Evolutionary conservation across 1,139 yeast genomes (phyloP), one percentile per base, ranked within the genome.

Genomic region (Blastobotrys raffinosifermentans): DNA sequence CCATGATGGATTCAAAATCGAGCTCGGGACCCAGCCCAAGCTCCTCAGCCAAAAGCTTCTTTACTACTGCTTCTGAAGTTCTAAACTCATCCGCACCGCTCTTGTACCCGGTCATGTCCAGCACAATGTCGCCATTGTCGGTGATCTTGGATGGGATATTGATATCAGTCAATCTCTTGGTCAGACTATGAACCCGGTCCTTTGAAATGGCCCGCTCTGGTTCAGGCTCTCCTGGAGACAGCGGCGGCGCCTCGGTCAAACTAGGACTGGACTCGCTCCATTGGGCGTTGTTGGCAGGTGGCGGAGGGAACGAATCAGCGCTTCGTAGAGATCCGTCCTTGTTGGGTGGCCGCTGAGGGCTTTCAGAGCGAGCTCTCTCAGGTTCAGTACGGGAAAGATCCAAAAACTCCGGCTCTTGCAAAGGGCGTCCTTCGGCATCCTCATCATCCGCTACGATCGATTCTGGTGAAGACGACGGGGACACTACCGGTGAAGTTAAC

Each of bases 31-130:
- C 72, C n/a, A 61, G 58, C 4, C 81, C 83, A 48, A 80, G 66
- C 50, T 80, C 87, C 47, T 85, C 91, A 26, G 76, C 68, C 38
- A 89, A 68, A 33, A 89, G 68, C 49, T 80, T 78, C 49, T 79
- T 78, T 45, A 91, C 75, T 34, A 82, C 67, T 41, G 78, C 80
- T 37, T 66, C 71, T 4, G 69, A 52, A 32, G 56, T 63, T 32
- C 57, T 50, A 26, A 61, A 53, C 54, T 81, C 85, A 47, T 78
- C 75, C 25, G 82, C 80, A 49, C 81, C 85, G 22, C 95, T 84
- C 61, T 89, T 91, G 63, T 93, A 93, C 18, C 99, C 99, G 51
- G 87, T 94, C 80, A 91, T 85, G 63, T 93, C 99, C 34, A 93
- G 66, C 32, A 89, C 75, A 54, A 93, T 72, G 55, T 89, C 96